Conservation (phyloP, 2,329 filamentous ascomycete species). For the Fusarium albidum region DNA sequence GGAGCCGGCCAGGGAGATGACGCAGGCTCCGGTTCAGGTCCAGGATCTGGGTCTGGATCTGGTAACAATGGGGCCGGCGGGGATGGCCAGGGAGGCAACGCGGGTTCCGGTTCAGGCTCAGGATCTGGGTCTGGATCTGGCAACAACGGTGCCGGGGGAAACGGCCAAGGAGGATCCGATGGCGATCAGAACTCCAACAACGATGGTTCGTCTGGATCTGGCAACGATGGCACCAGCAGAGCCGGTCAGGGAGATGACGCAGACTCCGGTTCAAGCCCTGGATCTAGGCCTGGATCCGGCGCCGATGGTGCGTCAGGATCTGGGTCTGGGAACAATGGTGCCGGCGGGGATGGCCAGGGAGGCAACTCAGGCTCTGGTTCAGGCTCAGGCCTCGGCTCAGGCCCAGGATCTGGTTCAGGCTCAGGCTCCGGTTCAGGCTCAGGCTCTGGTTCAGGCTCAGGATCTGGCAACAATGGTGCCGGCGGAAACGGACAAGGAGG, state of each 20-base stretch:
- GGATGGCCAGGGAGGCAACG: background rate
- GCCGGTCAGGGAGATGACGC: background rate
- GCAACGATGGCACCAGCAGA: background rate
- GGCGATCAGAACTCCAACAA: too few species aligned
- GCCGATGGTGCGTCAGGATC: too few species aligned
- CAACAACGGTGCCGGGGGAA: background rate
- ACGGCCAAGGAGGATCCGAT: conserved; percentile 15
- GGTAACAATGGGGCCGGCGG: background rate
- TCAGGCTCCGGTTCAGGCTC: background rate
- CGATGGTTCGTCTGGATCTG: too few species aligned
- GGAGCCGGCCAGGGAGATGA: background rate
- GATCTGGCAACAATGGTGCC: background rate
- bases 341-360: conserved; percentile 6
- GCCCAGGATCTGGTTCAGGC: background rate
- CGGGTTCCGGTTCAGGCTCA: too few species aligned
- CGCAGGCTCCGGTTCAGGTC: too few species aligned
- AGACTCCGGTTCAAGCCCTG: too few species aligned
- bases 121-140: background rate
- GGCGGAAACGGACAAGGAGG: conserved; percentile 4
- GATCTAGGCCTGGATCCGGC: too few species aligned
- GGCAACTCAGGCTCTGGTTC: too few species aligned
- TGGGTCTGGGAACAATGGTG: background rate
- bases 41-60: too few species aligned
- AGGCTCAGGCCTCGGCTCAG: background rate
- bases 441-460: background rate